A percentile compares a stretch with the other conserved stretches of the same genome.
phyloP scores from a whole-genome alignment of 1,284 basidiomycete species.

The Ceratobasidium sp. region DNA sequence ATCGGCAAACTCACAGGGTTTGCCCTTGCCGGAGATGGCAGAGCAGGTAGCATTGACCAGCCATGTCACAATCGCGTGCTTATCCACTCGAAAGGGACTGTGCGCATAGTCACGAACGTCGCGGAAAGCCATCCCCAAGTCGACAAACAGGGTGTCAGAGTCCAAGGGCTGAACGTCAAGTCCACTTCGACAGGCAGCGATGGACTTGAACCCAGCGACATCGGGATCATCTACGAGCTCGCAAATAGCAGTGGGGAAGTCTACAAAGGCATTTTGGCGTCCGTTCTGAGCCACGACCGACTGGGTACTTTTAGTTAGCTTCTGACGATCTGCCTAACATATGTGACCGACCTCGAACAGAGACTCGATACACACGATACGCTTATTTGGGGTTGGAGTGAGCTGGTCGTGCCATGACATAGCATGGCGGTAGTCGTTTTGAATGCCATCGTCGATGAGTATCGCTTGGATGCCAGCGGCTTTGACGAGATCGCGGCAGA shows the following conservation, averaged over 20 bases:
- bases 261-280: slow-evolving; percentile 55
- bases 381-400: slow-evolving; percentile 62
- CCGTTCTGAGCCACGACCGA: slow-evolving; percentile 62
- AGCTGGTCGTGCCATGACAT: slow-evolving; percentile 71
- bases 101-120: slow-evolving; percentile 41
- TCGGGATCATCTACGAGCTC: slow-evolving; percentile 57
- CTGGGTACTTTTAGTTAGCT: not conserved
- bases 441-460: slow-evolving; percentile 75
- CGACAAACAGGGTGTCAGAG: not conserved
- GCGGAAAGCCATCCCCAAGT: not conserved
- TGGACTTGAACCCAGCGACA: slow-evolving; percentile 76
- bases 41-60: slow-evolving; percentile 56
- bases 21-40: slow-evolving; percentile 49
- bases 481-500: slow-evolving; percentile 66
- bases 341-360: slow-evolving; percentile 19
- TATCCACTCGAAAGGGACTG: slow-evolving; percentile 47
- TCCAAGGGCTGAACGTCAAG: slow-evolving; percentile 62
- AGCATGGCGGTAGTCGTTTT: slow-evolving; percentile 62
- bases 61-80: slow-evolving; percentile 53
- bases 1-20: slow-evolving; percentile 62
- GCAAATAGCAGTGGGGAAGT: slow-evolving; percentile 52
- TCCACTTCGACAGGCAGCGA: slow-evolving; percentile 78
- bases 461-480: slow-evolving; percentile 69
- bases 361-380: slow-evolving; percentile 71
- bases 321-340: too few relatives aligned